Base-by-base conservation (phyloP, 2,329 filamentous ascomycete genomes). In the Ophiostoma australiae region DNA sequence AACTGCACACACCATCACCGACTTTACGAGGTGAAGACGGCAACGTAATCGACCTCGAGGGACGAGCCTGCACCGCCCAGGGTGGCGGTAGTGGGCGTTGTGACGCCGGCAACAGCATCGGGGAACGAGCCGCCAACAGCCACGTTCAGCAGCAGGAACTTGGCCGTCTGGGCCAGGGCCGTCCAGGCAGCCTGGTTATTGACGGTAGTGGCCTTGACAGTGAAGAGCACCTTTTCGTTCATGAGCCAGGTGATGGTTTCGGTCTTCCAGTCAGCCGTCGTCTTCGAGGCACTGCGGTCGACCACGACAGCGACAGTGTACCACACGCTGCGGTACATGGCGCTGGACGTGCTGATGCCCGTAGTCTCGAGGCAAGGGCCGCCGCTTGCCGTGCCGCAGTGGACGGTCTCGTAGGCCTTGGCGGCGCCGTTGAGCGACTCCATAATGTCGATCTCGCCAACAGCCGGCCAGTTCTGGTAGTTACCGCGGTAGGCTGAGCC, bases 141-240 rank as follows among this genome's bases (percentile, higher is more conserved):
- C 5, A 87, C 79, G 72, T 88, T 87, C 69, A 88, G 76, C 70
- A 87, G 82, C 68, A 87, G 76, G 74, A 81, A 86, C 75, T 85
- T 75, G 1, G 85, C 82, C 70, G 79, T 82, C 73, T 86, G 82
- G 27, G 83, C 83, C 23, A 87, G 76, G 3, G 80, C 79, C 3
- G 77, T 80, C 85, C 85, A 88, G n/a, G 82, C 78, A 1, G 76
- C 77, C 71, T 80, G 76, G 72, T 85, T 80, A 55, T 78, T 80
- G 71, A 87, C 80, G 33, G 81, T 77, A 0, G 77, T 75, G 0
- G 85, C 85, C 2, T 78, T 80, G 31, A 87, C 75, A 27, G 79
- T 79, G 69, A 81, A 78, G 74, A 80, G 86, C 44, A 79, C 77
- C 0, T 72, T 73, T 8, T 83, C 84, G 41, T 87, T 83, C 37